Evolutionary conservation across 805 yeast species (phyloP).

Genomic region (Nakazawaea siamensis): DNA sequence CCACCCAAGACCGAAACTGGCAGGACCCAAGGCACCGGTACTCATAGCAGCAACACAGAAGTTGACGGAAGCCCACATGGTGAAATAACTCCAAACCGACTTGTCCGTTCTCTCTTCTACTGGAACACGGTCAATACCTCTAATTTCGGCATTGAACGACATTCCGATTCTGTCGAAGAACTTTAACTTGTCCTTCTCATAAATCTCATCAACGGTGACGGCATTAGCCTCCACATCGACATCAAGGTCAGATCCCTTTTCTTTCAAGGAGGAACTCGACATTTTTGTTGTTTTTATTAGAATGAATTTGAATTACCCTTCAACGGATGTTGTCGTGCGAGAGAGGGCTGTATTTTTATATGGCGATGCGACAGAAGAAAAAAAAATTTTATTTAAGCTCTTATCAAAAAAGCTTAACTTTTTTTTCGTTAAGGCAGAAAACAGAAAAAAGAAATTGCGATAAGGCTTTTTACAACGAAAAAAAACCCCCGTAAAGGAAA

Average conservation of each 20-base stretch:
- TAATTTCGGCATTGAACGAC: slow-evolving; percentile 13
- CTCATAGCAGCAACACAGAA: slow-evolving; percentile 34
- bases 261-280: too few species aligned
- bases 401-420: too few species aligned
- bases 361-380: too few species aligned
- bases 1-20: slow-evolving; percentile 14
- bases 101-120: slow-evolving; percentile 35
- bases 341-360: too few species aligned
- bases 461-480: too few species aligned
- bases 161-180: slow-evolving; percentile 5
- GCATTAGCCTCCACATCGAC: slow-evolving; percentile 5
- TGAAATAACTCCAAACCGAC: slow-evolving; percentile 26
- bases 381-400: too few species aligned
- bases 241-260: neutral
- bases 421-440: too few species aligned
- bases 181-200: slow-evolving; percentile 1
- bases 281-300: too few species aligned
- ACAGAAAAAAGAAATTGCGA: too few species aligned
- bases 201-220: slow-evolving; percentile 1
- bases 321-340: too few species aligned
- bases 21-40: slow-evolving; percentile 28
- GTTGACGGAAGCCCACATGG: slow-evolving; percentile 42
- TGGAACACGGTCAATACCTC: slow-evolving; percentile 35
- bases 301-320: too few species aligned
- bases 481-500: too few species aligned